phyloP scores from a whole-genome alignment of 805 yeast species.

The Wickerhamiella occidentalis region DNA sequence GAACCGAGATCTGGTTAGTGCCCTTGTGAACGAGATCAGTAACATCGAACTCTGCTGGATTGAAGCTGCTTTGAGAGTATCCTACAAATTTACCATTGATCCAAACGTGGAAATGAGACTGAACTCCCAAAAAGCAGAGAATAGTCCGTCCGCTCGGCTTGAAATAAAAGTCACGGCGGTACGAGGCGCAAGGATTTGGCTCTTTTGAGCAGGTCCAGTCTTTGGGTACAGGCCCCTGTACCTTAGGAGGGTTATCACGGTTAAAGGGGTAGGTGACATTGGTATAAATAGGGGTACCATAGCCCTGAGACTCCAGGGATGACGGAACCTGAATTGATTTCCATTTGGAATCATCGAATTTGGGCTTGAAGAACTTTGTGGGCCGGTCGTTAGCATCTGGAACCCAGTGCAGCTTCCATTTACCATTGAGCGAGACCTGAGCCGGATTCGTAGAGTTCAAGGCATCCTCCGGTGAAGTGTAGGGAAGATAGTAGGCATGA shows the following conservation, averaged over 20 bases:
- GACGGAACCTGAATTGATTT: constrained; percentile 26
- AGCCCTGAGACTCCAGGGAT: constrained; percentile 31
- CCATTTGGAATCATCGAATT: constrained; percentile 14
- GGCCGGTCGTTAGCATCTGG: constrained; percentile 8
- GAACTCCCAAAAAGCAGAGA: constrained; percentile 31
- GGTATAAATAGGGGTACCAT: constrained; percentile 30
- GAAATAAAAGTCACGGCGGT: constrained; percentile 24
- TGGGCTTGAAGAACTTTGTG: constrained; percentile 11
- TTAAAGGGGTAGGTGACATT: constrained; percentile 28
- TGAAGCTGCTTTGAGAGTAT: constrained; percentile 28
- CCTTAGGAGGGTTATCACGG: constrained; percentile 27
- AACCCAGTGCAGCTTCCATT: constrained; percentile 21
- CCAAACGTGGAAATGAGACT: constrained; percentile 28
- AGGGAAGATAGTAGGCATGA: constrained; percentile 12
- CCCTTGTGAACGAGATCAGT: constrained; percentile 13
- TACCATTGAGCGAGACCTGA: constrained; percentile 21
- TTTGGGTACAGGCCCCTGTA: constrained; percentile 20
- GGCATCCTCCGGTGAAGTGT: background rate
- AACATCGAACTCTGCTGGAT: constrained; percentile 28
- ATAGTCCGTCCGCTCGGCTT: constrained; percentile 18
- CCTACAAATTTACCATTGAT: constrained; percentile 29
- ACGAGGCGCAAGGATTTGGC: constrained; percentile 29
- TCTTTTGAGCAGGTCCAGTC: constrained; percentile 10
- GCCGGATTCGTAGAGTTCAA: background rate
- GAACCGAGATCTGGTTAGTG: constrained; percentile 20